Conservation (phyloP, 306 rosid species). For the Malus sylvestris region DNA sequence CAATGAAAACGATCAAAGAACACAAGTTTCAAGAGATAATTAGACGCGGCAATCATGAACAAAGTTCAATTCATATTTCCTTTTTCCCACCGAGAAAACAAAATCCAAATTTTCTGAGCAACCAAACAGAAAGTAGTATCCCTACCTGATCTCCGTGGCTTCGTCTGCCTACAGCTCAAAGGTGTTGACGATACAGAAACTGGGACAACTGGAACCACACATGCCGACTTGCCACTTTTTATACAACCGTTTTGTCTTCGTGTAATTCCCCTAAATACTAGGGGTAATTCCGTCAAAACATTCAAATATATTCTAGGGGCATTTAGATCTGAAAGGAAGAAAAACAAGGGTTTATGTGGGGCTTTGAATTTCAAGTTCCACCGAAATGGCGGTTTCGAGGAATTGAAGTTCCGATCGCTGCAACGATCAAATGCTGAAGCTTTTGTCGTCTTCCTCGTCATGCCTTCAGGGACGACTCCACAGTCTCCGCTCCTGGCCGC, state of each 20-base stretch:
- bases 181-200: neutral
- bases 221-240: neutral
- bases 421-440: conserved; percentile 49
- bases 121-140: neutral
- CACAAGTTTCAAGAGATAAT: neutral
- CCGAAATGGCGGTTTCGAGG: neutral
- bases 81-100: neutral
- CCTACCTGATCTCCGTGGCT: neutral
- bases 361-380: neutral
- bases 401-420: neutral
- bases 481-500: conserved; percentile 30
- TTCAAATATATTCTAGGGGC: neutral
- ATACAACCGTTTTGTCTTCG: neutral
- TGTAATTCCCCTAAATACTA: neutral
- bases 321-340: neutral
- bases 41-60: neutral
- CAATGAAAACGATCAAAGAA: neutral
- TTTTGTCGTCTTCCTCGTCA: conserved; percentile 24
- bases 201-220: neutral
- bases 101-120: neutral
- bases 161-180: neutral
- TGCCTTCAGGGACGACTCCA: conserved; percentile 31
- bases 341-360: conserved; percentile 4
- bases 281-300: neutral
- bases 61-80: neutral